Evolutionary conservation across 2,329 filamentous ascomycete genomes (phyloP).

Genomic region (Metarhizium guizhouense): DNA sequence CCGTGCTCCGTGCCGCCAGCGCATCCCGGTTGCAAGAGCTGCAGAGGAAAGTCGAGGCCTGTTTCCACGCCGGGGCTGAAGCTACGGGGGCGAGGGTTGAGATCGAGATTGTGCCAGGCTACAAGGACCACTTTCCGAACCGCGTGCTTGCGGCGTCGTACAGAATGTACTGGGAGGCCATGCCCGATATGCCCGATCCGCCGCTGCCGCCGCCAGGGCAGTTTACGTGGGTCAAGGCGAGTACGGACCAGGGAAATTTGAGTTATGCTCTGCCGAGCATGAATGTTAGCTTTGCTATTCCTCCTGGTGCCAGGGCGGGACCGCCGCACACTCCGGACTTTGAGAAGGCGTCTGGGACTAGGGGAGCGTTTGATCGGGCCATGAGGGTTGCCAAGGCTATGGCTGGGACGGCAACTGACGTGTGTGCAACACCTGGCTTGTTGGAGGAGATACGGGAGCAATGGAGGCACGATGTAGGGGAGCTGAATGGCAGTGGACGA

Average conservation of each 20-base stretch:
- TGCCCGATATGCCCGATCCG: slow-evolving; percentile 24
- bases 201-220: slow-evolving; percentile 25
- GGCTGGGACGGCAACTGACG: slow-evolving; percentile 37
- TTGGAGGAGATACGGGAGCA: slow-evolving; percentile 27
- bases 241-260: slow-evolving; percentile 51
- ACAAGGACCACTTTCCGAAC: slow-evolving; percentile 48
- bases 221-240: slow-evolving; percentile 25
- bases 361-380: slow-evolving; percentile 30
- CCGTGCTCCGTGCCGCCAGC: slow-evolving; percentile 34
- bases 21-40: slow-evolving; percentile 30
- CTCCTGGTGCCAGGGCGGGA: slow-evolving; percentile 19
- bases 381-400: slow-evolving; percentile 38
- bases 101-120: slow-evolving; percentile 29
- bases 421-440: slow-evolving; percentile 32
- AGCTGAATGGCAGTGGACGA: background rate
- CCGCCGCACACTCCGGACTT: slow-evolving; percentile 47
- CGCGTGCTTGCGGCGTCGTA: slow-evolving; percentile 36
- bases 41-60: slow-evolving; percentile 29
- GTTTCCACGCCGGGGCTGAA: slow-evolving; percentile 26
- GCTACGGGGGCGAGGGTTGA: slow-evolving; percentile 37
- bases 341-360: slow-evolving; percentile 39
- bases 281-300: slow-evolving; percentile 42
- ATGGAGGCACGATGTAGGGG: slow-evolving; percentile 5
- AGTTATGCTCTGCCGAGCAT: slow-evolving; percentile 49
- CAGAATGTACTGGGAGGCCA: slow-evolving; percentile 27